Evolutionary conservation across 2,329 filamentous ascomycete genomes (phyloP), one percentile per base, ranked within the genome.

Genomic region (Botryotinia convoluta): DNA sequence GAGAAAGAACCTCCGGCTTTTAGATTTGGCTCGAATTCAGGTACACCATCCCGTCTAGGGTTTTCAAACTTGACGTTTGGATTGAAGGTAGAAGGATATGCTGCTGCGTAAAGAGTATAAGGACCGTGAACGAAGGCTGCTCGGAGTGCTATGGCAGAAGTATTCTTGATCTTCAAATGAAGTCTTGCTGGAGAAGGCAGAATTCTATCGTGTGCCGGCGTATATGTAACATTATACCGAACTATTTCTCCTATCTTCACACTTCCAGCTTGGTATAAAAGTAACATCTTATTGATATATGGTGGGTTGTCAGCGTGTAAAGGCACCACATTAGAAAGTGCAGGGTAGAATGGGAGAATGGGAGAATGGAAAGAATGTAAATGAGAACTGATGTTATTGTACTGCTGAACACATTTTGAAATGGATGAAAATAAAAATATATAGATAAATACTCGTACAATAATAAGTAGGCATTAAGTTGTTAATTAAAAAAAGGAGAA

Each of bases 81-180:
- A 79, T 95, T 88, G 84, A 96, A 98, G 64, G 87, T 89, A 26
- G 92, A 87, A 0, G 95, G 94, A 79, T 97, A 97, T 37, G 94
- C 93, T 69, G 95, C 91, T 67, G 95, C 92, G 79, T 94, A 94
- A 54, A 98, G 87, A 0, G 91, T 97, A 81, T 99, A 99, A 1
- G 96, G 96, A 0, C 96, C 96, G 83, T 98, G 96, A 71, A 99
- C 91, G 82, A 98, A 99, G 73, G 96, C 96, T 71, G 96, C 96
- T 80, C 96, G 93, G 57, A 98, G 86, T 26, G 96, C 93, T 76
- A 97, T 93, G 73, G 93, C 92, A 57, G 93, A 96, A 16, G 93
- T 95, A 83, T 99, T 99, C 82, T 93, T 95, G 81, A 99, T 91
- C 78, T 93, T 94, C 63, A 99, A 89, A 83, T 93, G 89, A 54